Conservation (phyloP, 2,329 filamentous ascomycete genomes). For the Sporothrix pallida region DNA sequence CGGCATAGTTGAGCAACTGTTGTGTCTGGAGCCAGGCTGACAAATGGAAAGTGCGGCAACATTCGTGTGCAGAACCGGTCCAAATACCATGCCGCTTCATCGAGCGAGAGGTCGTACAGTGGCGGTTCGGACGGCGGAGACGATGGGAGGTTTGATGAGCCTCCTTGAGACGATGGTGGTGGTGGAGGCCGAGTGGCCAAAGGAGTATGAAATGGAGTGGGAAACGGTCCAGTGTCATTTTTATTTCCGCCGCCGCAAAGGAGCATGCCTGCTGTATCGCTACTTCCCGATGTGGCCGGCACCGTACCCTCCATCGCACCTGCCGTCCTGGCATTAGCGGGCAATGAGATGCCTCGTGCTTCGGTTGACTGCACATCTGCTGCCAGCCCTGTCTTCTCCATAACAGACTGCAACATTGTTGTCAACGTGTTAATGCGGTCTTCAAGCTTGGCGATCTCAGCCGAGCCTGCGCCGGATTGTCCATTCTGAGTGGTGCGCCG, state of each 20-base stretch:
- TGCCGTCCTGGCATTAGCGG: background rate
- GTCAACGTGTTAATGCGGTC: conserved; percentile 45
- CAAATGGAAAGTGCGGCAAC: conserved; percentile 47
- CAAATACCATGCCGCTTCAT: conserved; percentile 39
- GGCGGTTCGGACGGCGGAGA: conserved; percentile 17
- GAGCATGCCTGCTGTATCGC: conserved; percentile 16
- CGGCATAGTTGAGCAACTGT: conserved; percentile 44
- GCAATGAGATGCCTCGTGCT: background rate
- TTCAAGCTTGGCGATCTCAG: conserved; percentile 47
- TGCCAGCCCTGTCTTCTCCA: conserved; percentile 33
- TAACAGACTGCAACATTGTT: conserved; percentile 43
- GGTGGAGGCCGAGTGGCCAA: background rate
- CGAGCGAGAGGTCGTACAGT: conserved; percentile 17
- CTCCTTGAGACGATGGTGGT: background rate
- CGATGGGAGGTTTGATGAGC: background rate
- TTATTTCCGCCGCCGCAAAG: background rate
- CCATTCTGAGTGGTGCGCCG: conserved; percentile 41
- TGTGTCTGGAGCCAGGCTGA: conserved; percentile 42
- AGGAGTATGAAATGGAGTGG: conserved; percentile 14
- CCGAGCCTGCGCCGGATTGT: conserved; percentile 39
- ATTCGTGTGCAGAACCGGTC: conserved; percentile 44
- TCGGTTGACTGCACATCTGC: conserved; percentile 17
- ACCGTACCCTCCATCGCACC: background rate
- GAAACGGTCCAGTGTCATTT: background rate
- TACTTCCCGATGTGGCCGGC: background rate